Evolutionary conservation across 768 basidiomycete genomes (phyloP).

Genomic region (Suillus spraguei): DNA sequence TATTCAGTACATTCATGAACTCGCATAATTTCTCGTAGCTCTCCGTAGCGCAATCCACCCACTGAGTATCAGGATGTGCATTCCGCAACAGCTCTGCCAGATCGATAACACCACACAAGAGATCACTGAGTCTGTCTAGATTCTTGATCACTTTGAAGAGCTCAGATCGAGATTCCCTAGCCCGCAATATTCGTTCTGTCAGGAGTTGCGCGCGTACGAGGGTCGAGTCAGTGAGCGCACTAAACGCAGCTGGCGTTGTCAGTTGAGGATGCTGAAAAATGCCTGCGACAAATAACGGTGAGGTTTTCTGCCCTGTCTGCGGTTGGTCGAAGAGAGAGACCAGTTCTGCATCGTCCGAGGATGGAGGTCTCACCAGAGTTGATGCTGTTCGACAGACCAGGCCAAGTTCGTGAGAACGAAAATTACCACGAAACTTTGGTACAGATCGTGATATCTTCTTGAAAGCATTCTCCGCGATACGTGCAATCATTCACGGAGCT

Average conservation of each 20-base stretch:
- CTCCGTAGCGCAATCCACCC: conserved; percentile 83
- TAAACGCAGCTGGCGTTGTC: conserved; percentile 67
- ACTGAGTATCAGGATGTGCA: conserved; percentile 84
- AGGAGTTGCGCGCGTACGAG: conserved; percentile 78
- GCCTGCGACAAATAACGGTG: conserved; percentile 63
- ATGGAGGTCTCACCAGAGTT: conserved; percentile 53
- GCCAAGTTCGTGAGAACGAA: conserved; percentile 33
- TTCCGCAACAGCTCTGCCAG: conserved; percentile 93
- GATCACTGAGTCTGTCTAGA: conserved; percentile 93
- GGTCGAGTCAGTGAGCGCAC: conserved; percentile 76
- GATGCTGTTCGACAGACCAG: conserved; percentile 33
- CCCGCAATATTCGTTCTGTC: conserved; percentile 80
- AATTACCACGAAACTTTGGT: conserved; percentile 47
- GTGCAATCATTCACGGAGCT: conserved; percentile 35
- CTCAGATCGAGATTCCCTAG: conserved; percentile 72
- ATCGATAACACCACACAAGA: conserved; percentile 96
- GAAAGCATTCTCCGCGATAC: conserved; percentile 43
- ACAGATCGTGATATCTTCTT: conserved; percentile 34
- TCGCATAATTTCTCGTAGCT: conserved; percentile 93
- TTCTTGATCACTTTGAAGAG: conserved; percentile 91
- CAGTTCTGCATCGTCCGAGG: conserved; percentile 66
- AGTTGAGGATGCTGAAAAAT: conserved; percentile 84
- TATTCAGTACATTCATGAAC: conserved; percentile 98
- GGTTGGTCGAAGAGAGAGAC: conserved; percentile 76
- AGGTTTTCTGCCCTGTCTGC: conserved; percentile 35